A percentile compares a stretch with the other conserved stretches of the same genome.
These are phyloP conservation scores for Pseudogymnoascus sp. DNA, from an alignment of 2,329 filamentous ascomycete genomes.

Conservation along the genomic window DNA sequence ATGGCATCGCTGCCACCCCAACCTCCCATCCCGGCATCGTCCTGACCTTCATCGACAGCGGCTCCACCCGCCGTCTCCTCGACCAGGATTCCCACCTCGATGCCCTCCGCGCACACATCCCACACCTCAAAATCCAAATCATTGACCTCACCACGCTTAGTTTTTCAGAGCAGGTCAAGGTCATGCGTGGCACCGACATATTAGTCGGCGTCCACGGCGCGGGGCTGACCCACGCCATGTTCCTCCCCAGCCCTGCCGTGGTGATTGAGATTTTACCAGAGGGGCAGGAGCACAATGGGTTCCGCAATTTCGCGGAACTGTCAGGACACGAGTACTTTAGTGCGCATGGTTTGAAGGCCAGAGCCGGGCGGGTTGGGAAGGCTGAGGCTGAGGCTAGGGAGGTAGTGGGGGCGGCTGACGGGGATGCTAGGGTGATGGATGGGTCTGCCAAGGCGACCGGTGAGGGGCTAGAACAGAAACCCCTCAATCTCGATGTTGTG, in stretches of 20 bases:
- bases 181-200: constrained; percentile 20
- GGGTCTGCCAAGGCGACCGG: neutral
- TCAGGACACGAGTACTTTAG: constrained; percentile 32
- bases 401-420: neutral
- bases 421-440: neutral
- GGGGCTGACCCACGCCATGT: constrained; percentile 29
- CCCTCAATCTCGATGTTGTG: neutral
- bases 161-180: constrained; percentile 21
- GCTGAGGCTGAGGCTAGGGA: neutral
- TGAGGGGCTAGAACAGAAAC: neutral
- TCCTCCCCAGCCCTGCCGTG: constrained; percentile 29
- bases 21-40: neutral
- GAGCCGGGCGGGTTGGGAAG: neutral
- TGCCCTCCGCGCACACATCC: constrained; percentile 2
- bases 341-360: constrained; percentile 25
- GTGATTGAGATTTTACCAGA: constrained; percentile 37
- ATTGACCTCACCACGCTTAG: constrained; percentile 19
- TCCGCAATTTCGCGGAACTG: constrained; percentile 35
- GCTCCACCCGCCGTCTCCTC: neutral
- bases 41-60: constrained; percentile 12
- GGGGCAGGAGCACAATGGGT: constrained; percentile 31
- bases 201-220: constrained; percentile 25
- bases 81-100: neutral
- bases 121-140: constrained; percentile 16
- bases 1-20: neutral